Evolutionary conservation across 2,329 filamentous ascomycete species (phyloP).

Genomic region (Venturia carpophila): DNA sequence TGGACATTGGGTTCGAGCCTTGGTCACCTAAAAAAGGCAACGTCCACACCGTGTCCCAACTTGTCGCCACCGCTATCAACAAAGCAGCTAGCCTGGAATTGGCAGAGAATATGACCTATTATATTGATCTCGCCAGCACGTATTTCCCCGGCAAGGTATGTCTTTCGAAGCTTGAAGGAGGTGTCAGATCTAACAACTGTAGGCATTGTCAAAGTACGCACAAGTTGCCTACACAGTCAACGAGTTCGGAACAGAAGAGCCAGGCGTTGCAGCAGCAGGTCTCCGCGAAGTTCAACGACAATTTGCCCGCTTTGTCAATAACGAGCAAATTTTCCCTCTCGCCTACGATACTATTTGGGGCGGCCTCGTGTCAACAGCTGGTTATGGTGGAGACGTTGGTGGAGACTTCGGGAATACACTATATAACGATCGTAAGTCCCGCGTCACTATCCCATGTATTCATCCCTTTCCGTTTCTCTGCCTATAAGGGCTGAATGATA

Average conservation of each 20-base stretch:
- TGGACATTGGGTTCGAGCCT: constrained; percentile 67
- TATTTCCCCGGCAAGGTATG: constrained; percentile 71
- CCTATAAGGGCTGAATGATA: no score
- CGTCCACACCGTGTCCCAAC: constrained; percentile 33
- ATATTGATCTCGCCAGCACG: constrained; percentile 72
- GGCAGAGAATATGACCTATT: constrained; percentile 62
- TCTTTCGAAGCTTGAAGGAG: neutral
- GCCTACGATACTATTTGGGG: constrained; percentile 60
- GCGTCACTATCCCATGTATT: neutral
- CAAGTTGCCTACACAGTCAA: constrained; percentile 38
- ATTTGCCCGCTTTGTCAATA: constrained; percentile 41
- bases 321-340: constrained; percentile 41
- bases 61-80: constrained; percentile 52
- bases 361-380: constrained; percentile 69
- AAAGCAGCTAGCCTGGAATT: constrained; percentile 64
- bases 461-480: no score
- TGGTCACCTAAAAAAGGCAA: constrained; percentile 53
- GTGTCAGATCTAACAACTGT: neutral
- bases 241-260: constrained; percentile 50
- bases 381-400: constrained; percentile 58
- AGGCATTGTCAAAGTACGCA: constrained; percentile 34
- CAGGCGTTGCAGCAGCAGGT: constrained; percentile 40
- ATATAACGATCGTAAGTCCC: constrained; percentile 54
- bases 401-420: constrained; percentile 85
- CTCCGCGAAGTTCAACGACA: constrained; percentile 42